A percentile compares a stretch with the other conserved stretches of the same genome.
phyloP scores from a whole-genome alignment of 139 green algal species.

The Closterium sp. region DNA sequence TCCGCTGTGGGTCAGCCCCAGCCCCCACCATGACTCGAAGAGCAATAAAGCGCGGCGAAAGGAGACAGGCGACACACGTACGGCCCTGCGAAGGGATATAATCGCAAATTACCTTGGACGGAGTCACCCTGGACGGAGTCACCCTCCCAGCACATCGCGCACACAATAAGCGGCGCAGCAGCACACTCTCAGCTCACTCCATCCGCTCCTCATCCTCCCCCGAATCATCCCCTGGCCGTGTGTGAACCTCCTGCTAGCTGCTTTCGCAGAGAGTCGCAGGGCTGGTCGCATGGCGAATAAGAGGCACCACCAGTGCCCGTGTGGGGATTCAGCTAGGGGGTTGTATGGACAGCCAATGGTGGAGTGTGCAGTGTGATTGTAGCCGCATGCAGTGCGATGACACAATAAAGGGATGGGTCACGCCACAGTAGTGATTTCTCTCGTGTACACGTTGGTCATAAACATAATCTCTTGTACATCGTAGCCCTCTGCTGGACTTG shows the following conservation, averaged over 20 bases:
- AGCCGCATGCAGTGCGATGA: not conserved
- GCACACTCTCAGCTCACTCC: too few relatives aligned
- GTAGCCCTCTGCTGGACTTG: too few relatives aligned
- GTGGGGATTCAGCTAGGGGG: not conserved
- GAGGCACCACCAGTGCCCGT: not conserved
- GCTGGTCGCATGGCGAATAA: not conserved
- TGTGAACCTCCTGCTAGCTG: not conserved
- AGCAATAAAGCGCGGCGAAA: not conserved
- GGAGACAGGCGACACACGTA: not conserved
- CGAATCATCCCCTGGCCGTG: not conserved
- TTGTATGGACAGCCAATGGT: not conserved
- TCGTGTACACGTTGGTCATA: too few relatives aligned
- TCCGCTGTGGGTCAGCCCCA: not conserved
- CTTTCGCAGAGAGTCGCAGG: not conserved
- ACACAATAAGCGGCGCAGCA: not conserved
- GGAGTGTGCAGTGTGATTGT: not conserved
- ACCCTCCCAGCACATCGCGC: not conserved
- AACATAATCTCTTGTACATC: too few relatives aligned
- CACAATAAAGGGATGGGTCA: not conserved
- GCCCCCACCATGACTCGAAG: not conserved
- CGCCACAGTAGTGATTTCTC: too few relatives aligned
- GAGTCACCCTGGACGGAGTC: too few relatives aligned
- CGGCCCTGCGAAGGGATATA: not conserved
- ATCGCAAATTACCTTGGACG: too few relatives aligned
- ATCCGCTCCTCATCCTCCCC: not conserved